These are phyloP conservation scores for Barnettozyma pratensis DNA, from an alignment of 805 yeast genomes.

Conservation along the genomic window DNA sequence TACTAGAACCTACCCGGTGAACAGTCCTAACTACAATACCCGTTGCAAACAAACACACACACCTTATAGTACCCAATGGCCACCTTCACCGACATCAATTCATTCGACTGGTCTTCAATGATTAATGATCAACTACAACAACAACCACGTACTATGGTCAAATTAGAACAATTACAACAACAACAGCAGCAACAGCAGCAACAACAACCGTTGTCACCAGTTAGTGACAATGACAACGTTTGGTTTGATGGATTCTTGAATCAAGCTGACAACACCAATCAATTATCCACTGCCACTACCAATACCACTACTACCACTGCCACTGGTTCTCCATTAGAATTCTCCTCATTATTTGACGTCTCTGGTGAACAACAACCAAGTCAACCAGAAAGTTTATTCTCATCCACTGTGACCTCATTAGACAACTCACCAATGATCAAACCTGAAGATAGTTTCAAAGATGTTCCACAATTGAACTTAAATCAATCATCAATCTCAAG, in stretches of 20 bases:
- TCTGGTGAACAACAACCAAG: conserved; percentile 7
- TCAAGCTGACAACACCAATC: conserved; percentile 5
- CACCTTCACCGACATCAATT: conserved; percentile 18
- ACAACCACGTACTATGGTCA: conserved; percentile 2
- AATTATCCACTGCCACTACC: neutral
- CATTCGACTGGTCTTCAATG: conserved; percentile 24
- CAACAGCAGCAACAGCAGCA: conserved; percentile 10
- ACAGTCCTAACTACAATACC: neutral
- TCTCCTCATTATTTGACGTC: conserved; percentile 24
- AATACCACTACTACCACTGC: conserved; percentile 11
- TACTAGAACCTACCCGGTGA: neutral
- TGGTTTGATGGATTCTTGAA: conserved; percentile 23
- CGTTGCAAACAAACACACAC: neutral
- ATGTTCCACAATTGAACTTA: conserved; percentile 11
- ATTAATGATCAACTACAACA: conserved; percentile 7
- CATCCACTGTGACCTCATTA: conserved; percentile 23
- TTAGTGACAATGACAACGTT: conserved; percentile 11
- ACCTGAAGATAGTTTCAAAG: conserved; percentile 17
- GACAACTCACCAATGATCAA: conserved; percentile 28
- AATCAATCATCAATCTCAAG: conserved; percentile 5
- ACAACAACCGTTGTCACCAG: conserved; percentile 11
- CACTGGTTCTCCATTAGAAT: conserved; percentile 24
- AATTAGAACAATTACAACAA: conserved; percentile 2
- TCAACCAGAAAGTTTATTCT: conserved; percentile 14
- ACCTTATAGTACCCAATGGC: conserved; percentile 10